Base-by-base conservation (phyloP, 164 flowering plant species). In the Macadamia tetraphylla region DNA sequence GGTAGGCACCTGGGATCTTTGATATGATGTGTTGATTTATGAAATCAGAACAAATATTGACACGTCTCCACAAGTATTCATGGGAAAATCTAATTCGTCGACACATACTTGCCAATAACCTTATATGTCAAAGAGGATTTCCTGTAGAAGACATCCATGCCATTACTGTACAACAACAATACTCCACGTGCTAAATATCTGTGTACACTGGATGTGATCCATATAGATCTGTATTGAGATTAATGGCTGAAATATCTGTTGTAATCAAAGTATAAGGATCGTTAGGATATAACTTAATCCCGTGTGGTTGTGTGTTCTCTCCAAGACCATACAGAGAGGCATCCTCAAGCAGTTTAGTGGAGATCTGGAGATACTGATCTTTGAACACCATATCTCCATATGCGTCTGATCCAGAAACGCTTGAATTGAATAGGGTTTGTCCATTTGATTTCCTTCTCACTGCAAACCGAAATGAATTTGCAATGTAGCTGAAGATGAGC, bases 181-280 rank as follows among this genome's bases (percentile, higher is more conserved):
- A 92, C 98, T 0, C 79, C 90, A 79, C 92, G 99, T 1, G 91
- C 88, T 44, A 29, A 69, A 0, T 87, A 72, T 94, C 99, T 97
- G 92, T 90, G 73, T 94, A 94, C 75, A 92, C 86, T 29, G 99
- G 99, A 60, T 92, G 99, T 0, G 94, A 87, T 67, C 99, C 97
- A 62, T 94, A 94, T 23, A 94, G 67, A 72, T 94, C 98, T 1
- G 82, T 73, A 64, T 94, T 92, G 0, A 90, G 83, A 76, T 92
- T 90, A 69, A 94, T 89, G 15, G 97, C 98, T 10, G 99, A 86
- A 0, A 78, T 66, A 69, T 94, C 99, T 1, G 85, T 84, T 0
- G 99, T 94, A 72, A 81, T 92, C 70, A 94, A 60, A 48, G 99
- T 90, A 80, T 94, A 94, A 1, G 97, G 94, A 56, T 94, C 99